phyloP scores from a whole-genome alignment of 116 monocot genomes.

The Iris pallida region DNA sequence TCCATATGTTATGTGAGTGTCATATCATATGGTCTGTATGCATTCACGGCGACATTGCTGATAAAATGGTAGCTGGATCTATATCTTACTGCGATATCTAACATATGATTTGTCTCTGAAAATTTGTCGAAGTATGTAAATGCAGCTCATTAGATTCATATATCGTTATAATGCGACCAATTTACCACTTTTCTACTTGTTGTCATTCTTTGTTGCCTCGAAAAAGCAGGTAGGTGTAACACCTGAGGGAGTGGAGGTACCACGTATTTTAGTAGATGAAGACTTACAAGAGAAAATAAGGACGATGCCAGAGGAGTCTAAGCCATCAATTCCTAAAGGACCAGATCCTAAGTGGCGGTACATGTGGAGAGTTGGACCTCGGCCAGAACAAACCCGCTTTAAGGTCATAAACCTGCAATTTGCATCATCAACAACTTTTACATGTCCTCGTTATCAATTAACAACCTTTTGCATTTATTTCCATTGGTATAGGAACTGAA shows the following conservation, averaged over 20 bases:
- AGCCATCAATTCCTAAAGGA: slow-evolving; percentile 53
- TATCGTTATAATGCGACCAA: no score
- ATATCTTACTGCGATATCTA: no score
- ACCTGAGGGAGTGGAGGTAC: slow-evolving; percentile 88
- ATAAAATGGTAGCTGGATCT: no score
- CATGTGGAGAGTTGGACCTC: slow-evolving; percentile 96
- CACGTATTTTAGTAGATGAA: slow-evolving; percentile 69
- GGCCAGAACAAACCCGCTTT: slow-evolving; percentile 67
- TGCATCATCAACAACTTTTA: not conserved
- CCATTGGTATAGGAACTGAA: slow-evolving; percentile 68
- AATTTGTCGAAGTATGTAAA: no score
- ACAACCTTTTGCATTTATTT: no score
- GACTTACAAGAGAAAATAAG: slow-evolving; percentile 62
- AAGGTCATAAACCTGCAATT: slow-evolving; percentile 38
- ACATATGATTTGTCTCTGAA: no score
- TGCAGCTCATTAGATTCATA: no score
- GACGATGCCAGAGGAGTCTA: slow-evolving; percentile 58
- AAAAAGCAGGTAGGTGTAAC: slow-evolving; percentile 78
- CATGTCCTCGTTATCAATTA: no score
- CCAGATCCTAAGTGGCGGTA: slow-evolving; percentile 97
- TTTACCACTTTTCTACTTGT: not conserved
- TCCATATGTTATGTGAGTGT: no score
- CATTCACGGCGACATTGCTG: no score
- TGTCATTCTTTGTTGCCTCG: not conserved
- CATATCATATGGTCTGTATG: no score